Conservation (phyloP, 129 eudicot species). For the Lonicera japonica region DNA sequence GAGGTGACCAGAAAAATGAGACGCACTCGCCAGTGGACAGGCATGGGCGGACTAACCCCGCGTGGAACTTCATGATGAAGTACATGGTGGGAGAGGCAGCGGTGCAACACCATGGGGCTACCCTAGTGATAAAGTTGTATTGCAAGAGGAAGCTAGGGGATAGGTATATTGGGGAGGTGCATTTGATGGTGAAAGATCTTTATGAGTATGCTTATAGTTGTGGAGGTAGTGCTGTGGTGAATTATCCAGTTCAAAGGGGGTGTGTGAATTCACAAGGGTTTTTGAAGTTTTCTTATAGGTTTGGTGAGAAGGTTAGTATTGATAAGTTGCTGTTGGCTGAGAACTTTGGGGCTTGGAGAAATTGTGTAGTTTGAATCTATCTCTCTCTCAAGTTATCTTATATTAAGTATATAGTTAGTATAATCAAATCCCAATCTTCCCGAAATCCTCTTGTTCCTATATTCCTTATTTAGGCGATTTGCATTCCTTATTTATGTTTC, state of each 20-base stretch:
- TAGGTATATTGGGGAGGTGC: slow-evolving; percentile 54
- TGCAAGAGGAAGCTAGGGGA: slow-evolving; percentile 68
- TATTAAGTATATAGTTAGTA: too few relatives aligned
- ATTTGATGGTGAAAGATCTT: slow-evolving; percentile 46
- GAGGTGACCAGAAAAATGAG: slow-evolving; percentile 29
- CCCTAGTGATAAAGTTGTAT: slow-evolving; percentile 53
- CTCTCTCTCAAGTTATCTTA: too few relatives aligned
- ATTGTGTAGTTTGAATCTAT: too few relatives aligned
- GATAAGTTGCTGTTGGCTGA: slow-evolving; percentile 50
- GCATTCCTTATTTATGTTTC: too few relatives aligned
- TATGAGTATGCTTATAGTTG: slow-evolving; percentile 34
- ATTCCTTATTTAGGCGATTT: too few relatives aligned
- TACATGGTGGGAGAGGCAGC: slow-evolving; percentile 37
- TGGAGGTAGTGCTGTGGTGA: slow-evolving; percentile 44
- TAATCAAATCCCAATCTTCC: too few relatives aligned
- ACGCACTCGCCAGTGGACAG: slow-evolving; percentile 43
- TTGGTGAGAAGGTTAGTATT: slow-evolving; percentile 44
- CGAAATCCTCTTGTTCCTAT: too few relatives aligned
- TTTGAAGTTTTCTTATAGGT: slow-evolving; percentile 47
- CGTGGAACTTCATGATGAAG: slow-evolving; percentile 49
- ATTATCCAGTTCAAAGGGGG: slow-evolving; percentile 43
- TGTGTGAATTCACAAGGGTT: slow-evolving; percentile 43
- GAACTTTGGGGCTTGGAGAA: slow-evolving; percentile 23
- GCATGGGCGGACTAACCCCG: slow-evolving; percentile 46
- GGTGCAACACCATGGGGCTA: slow-evolving; percentile 33